These are phyloP conservation scores for Ilex paraguariensis DNA, from an alignment of 305 asterid species.

Conservation along the genomic window DNA sequence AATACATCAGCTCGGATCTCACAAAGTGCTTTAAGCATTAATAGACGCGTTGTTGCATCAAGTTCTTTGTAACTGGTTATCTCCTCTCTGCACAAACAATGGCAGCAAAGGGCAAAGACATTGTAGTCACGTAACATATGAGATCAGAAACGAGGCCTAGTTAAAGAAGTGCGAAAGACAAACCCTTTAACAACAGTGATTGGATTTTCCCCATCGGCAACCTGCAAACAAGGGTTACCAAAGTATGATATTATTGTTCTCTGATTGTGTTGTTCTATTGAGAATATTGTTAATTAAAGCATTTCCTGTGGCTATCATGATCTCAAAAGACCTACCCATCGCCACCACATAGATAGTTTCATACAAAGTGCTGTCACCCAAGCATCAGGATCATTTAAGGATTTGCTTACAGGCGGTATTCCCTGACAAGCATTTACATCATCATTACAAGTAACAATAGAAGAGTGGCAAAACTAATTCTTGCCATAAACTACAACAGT, in stretches of 20 bases:
- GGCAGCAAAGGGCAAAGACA: slow-evolving; percentile 1
- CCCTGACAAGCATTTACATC: slow-evolving; percentile 46
- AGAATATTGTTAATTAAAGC: background rate
- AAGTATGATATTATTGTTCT: slow-evolving; percentile 12
- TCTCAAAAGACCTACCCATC: slow-evolving; percentile 61
- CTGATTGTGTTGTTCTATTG: background rate
- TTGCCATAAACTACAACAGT: no score
- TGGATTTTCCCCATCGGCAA: slow-evolving; percentile 76
- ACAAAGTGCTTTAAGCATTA: slow-evolving; percentile 82
- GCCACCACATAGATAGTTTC: slow-evolving; percentile 78
- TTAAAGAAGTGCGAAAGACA: slow-evolving; percentile 11
- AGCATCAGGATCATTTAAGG: slow-evolving; percentile 39
- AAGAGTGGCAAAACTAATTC: background rate
- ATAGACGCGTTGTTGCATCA: slow-evolving; percentile 63
- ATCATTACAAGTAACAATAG: background rate
- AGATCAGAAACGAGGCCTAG: slow-evolving; percentile 10
- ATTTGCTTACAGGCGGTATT: slow-evolving; percentile 39
- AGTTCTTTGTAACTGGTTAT: slow-evolving; percentile 62
- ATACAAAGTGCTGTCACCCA: slow-evolving; percentile 63
- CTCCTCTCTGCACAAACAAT: slow-evolving; percentile 55
- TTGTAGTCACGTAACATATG: background rate
- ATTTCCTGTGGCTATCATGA: slow-evolving; percentile 8
- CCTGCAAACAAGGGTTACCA: slow-evolving; percentile 44
- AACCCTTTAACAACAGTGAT: slow-evolving; percentile 74
- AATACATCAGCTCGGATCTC: slow-evolving; percentile 85